phyloP scores from a whole-genome alignment of 2,329 filamentous ascomycete species.

The Cryphonectria nitschkei region DNA sequence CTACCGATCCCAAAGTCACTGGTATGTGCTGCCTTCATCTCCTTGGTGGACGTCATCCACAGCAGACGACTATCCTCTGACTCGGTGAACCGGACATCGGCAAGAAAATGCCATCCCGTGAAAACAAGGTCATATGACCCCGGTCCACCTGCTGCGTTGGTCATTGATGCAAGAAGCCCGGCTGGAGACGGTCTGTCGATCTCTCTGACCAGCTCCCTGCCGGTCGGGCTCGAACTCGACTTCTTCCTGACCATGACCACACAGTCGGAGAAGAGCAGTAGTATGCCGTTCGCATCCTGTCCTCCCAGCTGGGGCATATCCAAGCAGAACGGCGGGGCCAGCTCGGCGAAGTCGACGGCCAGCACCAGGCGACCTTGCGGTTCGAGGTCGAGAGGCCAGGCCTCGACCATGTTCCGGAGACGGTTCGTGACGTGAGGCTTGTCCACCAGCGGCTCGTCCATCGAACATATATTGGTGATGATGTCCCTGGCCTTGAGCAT shows the following conservation, averaged over 20 bases:
- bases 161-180: constrained; percentile 65
- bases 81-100: constrained; percentile 74
- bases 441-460: constrained; percentile 73
- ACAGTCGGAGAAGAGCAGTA: constrained; percentile 84
- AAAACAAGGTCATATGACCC: constrained; percentile 75
- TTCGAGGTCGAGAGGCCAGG: constrained; percentile 74
- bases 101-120: constrained; percentile 70
- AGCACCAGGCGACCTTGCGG: constrained; percentile 79
- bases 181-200: constrained; percentile 78
- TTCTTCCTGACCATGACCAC: constrained; percentile 77
- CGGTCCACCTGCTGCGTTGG: constrained; percentile 63
- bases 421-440: constrained; percentile 75
- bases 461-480: constrained; percentile 93
- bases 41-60: constrained; percentile 69
- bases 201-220: constrained; percentile 79
- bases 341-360: constrained; percentile 78
- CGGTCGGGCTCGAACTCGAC: constrained; percentile 64
- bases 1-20: constrained; percentile 53
- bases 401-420: constrained; percentile 74
- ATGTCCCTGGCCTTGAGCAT: constrained; percentile 91
- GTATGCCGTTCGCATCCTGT: constrained; percentile 64
- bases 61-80: constrained; percentile 65
- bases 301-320: constrained; percentile 45
- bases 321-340: constrained; percentile 68
- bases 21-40: constrained; percentile 59